A percentile compares a stretch with the other conserved stretches of the same genome.
These are phyloP conservation scores for Aspergillus mulundensis DNA, from an alignment of 495 filamentous ascomycete species.

Conservation along the genomic window DNA sequence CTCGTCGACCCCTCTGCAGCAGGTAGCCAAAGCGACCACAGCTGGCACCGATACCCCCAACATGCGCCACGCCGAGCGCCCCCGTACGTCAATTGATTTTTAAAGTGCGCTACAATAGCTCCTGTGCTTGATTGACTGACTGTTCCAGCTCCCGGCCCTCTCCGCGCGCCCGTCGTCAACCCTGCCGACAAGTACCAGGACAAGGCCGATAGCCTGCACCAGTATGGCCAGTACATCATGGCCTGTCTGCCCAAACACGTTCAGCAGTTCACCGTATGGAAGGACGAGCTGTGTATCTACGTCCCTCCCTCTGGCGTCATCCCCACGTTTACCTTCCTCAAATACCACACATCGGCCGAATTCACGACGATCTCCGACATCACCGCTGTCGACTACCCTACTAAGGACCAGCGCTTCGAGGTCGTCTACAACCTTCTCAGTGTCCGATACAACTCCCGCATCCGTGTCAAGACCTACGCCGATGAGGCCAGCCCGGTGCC, in stretches of 20 bases:
- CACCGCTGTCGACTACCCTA: slow-evolving; percentile 93
- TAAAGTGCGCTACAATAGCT: not conserved
- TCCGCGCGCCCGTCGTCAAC: slow-evolving; percentile 80
- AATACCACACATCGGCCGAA: slow-evolving; percentile 95
- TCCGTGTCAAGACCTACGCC: slow-evolving; percentile 98
- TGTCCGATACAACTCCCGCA: slow-evolving; percentile 90
- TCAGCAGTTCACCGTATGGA: slow-evolving; percentile 99
- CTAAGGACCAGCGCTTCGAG: slow-evolving; percentile 91
- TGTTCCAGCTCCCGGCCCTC: slow-evolving; percentile 51
- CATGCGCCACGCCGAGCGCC: slow-evolving; percentile 61
- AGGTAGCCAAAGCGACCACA: slow-evolving; percentile 51
- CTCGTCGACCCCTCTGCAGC: slow-evolving; percentile 50
- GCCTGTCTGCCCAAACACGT: slow-evolving; percentile 96
- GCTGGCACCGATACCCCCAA: slow-evolving; percentile 51
- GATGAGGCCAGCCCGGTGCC: slow-evolving; percentile 96
- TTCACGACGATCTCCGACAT: slow-evolving; percentile 91
- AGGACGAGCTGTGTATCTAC: slow-evolving; percentile 95
- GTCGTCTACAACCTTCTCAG: slow-evolving; percentile 97
- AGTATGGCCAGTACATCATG: slow-evolving; percentile 94
- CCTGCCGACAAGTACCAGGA: slow-evolving; percentile 86
- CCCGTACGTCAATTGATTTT: slow-evolving; percentile 42
- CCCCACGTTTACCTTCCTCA: slow-evolving; percentile 91
- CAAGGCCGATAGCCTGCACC: slow-evolving; percentile 79
- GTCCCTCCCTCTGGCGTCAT: slow-evolving; percentile 82
- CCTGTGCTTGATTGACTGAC: slow-evolving; percentile 15